Percentiles rank a stretch among this genome's conserved stretches.
Evolutionary conservation across 228 moss, liverwort and hornwort species (phyloP).

Genomic region (Sphagnum magellanicum): DNA sequence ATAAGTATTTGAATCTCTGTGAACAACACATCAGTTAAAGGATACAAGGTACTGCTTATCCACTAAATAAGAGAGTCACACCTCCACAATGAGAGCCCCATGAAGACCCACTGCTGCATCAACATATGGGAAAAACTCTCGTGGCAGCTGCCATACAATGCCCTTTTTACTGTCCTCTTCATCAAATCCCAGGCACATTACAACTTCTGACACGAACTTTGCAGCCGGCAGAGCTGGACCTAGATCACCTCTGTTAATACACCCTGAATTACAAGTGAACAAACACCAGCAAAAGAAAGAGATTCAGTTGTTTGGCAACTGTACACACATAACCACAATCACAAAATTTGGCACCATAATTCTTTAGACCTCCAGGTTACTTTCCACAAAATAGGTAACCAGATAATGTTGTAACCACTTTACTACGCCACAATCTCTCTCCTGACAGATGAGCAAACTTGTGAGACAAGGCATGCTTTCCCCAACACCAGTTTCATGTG

Average conservation of each 20-base stretch:
- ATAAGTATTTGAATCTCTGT: background rate
- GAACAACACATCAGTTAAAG: background rate
- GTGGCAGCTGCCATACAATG: constrained; percentile 34
- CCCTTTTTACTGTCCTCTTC: constrained; percentile 38
- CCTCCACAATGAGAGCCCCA: constrained; percentile 27
- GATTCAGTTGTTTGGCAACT: background rate
- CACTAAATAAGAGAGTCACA: background rate
- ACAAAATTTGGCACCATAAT: background rate
- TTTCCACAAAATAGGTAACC: too few species aligned
- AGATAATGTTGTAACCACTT: background rate
- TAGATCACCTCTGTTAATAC: constrained; percentile 27
- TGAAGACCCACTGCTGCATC: constrained; percentile 25
- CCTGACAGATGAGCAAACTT: too few species aligned
- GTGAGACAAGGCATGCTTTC: background rate
- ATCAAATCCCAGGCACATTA: constrained; percentile 36
- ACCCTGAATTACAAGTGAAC: constrained; percentile 8
- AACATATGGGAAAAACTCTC: constrained; percentile 23
- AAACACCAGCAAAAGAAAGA: background rate
- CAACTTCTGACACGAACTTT: constrained; percentile 40
- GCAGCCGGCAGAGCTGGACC: constrained; percentile 34
- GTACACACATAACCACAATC: background rate
- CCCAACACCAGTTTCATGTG: background rate
- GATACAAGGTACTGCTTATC: background rate
- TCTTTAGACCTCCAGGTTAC: too few species aligned
- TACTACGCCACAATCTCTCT: background rate